Conservation (phyloP, 139 green algal species). For the Coccomyxa sp. region DNA sequence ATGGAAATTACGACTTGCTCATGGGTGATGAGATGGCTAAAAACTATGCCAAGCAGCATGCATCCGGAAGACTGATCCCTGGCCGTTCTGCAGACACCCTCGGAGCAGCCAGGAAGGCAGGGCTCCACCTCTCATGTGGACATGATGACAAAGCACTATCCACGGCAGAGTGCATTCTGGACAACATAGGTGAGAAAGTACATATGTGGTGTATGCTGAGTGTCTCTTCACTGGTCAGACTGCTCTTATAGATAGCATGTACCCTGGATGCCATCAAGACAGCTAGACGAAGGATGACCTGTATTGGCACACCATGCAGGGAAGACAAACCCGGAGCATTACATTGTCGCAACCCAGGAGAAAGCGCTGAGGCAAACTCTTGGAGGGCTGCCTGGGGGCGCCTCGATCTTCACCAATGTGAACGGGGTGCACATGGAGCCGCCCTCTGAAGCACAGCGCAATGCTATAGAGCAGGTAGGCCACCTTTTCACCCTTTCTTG, state of each 20-base stretch:
- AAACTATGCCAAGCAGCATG: neutral
- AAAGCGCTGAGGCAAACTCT: slow-evolving; percentile 23
- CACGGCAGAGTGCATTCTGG: neutral
- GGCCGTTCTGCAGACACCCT: neutral
- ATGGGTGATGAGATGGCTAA: neutral
- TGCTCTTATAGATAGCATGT: neutral
- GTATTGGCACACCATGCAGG: slow-evolving; percentile 9
- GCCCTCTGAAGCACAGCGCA: slow-evolving; percentile 29
- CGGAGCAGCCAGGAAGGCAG: neutral
- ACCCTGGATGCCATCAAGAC: neutral
- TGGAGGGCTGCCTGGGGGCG: slow-evolving; percentile 26
- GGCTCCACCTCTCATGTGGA: neutral
- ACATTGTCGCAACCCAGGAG: slow-evolving; percentile 55
- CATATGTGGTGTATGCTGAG: neutral
- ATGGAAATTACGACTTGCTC: too few relatives aligned
- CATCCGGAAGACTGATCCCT: neutral
- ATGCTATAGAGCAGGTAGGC: too few relatives aligned
- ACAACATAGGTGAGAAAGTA: neutral
- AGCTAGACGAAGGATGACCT: neutral
- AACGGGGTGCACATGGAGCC: slow-evolving; percentile 45
- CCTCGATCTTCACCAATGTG: slow-evolving; percentile 35
- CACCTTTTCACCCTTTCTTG: too few relatives aligned
- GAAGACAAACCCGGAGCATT: slow-evolving; percentile 39
- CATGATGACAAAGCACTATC: neutral
- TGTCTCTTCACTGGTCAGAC: too few relatives aligned